Percentiles rank a stretch among this genome's conserved stretches.
These are phyloP conservation scores for Oemleria cerasiformis DNA, from an alignment of 306 rosid genomes.

Conservation along the genomic window DNA sequence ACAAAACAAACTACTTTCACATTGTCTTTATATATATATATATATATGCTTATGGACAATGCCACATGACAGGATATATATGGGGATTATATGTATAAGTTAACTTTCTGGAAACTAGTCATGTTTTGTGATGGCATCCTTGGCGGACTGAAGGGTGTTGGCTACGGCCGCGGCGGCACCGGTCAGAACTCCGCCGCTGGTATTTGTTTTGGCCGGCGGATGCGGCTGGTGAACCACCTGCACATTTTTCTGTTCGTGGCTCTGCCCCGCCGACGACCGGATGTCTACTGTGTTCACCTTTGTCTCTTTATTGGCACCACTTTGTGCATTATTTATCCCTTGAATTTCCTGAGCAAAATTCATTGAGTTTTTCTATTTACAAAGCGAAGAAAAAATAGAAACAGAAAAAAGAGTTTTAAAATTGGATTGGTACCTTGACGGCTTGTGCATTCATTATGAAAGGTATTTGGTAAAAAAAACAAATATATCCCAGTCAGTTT, in stretches of 20 bases:
- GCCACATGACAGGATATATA: background rate
- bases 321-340: conserved; percentile 22
- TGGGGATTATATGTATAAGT: background rate
- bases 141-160: conserved; percentile 52
- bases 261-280: conserved; percentile 48
- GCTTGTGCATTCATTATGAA: conserved; percentile 43
- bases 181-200: conserved; percentile 53
- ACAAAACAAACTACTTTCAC: background rate
- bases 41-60: background rate
- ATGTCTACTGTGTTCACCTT: conserved; percentile 54
- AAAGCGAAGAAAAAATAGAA: background rate
- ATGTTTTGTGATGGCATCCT: conserved; percentile 47
- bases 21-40: background rate
- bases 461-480: background rate
- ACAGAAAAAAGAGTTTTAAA: background rate
- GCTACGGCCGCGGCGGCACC: conserved; percentile 49
- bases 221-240: conserved; percentile 51
- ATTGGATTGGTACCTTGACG: conserved; percentile 30
- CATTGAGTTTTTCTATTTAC: background rate
- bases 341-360: conserved; percentile 25
- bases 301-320: conserved; percentile 15
- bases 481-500: background rate
- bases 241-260: conserved; percentile 38
- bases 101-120: conserved; percentile 13
- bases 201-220: conserved; percentile 21